Percentiles rank a stretch among this genome's conserved stretches.
Evolutionary conservation across 1,284 basidiomycete genomes (phyloP).

Genomic region (Fomitiporia mediterranea): DNA sequence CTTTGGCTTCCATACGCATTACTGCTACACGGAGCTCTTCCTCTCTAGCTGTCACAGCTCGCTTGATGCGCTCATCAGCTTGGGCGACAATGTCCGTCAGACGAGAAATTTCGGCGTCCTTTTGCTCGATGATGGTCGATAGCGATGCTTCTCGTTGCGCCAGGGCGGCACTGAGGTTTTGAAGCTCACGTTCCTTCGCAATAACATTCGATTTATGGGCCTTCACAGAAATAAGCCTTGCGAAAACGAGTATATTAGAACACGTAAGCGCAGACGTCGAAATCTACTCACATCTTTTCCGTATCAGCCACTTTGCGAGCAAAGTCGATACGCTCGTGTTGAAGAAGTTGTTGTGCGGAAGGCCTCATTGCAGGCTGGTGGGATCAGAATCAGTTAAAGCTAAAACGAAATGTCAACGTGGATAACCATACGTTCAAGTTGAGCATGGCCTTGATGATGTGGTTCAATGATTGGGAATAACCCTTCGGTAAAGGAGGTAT

Average conservation of each 20-base stretch:
- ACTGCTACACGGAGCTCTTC: slow-evolving; percentile 65
- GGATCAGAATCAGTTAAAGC: background rate
- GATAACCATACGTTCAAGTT: slow-evolving; percentile 65
- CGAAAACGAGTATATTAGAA: slow-evolving; percentile 1
- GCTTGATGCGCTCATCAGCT: slow-evolving; percentile 50
- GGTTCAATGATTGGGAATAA: slow-evolving; percentile 68
- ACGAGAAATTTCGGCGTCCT: slow-evolving; percentile 52
- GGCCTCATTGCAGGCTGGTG: slow-evolving; percentile 77
- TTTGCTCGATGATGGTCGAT: slow-evolving; percentile 42
- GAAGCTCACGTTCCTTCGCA: slow-evolving; percentile 60
- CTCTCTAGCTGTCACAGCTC: slow-evolving; percentile 59
- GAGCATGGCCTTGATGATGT: slow-evolving; percentile 83
- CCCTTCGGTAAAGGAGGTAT: slow-evolving; percentile 82
- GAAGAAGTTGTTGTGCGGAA: slow-evolving; percentile 71
- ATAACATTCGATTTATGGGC: slow-evolving; percentile 49
- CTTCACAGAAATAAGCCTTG: slow-evolving; percentile 59
- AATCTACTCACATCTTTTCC: slow-evolving; percentile 63
- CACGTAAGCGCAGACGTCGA: background rate
- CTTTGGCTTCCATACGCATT: slow-evolving; percentile 63
- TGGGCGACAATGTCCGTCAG: slow-evolving; percentile 33
- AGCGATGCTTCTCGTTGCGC: slow-evolving; percentile 52
- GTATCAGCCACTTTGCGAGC: slow-evolving; percentile 71
- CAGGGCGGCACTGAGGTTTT: slow-evolving; percentile 51
- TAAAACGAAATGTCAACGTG: slow-evolving; percentile 4
- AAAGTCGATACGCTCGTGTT: slow-evolving; percentile 72